A percentile compares a stretch with the other conserved stretches of the same genome.
Conservation (phyloP, 768 basidiomycete species). For the Suillus luteus region DNA sequence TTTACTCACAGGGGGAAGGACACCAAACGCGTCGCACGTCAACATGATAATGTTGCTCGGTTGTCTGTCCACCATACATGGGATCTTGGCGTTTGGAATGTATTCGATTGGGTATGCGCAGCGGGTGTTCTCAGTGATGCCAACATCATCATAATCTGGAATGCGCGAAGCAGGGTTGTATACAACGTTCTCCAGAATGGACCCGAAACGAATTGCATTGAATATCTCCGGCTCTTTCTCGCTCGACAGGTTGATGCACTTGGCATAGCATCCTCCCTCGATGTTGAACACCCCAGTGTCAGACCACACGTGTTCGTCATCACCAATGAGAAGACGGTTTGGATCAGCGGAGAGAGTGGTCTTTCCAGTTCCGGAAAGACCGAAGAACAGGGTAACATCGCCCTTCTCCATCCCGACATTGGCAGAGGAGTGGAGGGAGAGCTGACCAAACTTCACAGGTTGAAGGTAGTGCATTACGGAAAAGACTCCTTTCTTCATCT, state of each 20-base stretch:
- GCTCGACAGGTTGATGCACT: constrained; percentile 93
- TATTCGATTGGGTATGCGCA: constrained; percentile 99
- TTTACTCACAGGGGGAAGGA: constrained; percentile 93
- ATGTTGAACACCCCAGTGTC: constrained; percentile 99
- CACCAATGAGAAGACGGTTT: constrained; percentile 90
- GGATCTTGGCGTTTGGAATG: constrained; percentile 94
- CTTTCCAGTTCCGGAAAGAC: constrained; percentile 97
- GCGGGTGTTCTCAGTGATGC: constrained; percentile 99
- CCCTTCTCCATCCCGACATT: constrained; percentile 88
- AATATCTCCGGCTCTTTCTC: constrained; percentile 99
- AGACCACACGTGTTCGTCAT: constrained; percentile 99
- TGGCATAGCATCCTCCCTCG: constrained; percentile 99
- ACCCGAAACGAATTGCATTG: constrained; percentile 92
- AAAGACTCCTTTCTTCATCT: constrained; percentile 99
- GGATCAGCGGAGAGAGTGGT: constrained; percentile 98
- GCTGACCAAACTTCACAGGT: constrained; percentile 97
- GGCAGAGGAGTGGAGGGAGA: constrained; percentile 96
- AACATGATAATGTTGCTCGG: constrained; percentile 96
- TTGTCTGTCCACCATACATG: constrained; percentile 83
- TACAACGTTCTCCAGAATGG: constrained; percentile 98
- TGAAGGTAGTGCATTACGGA: constrained; percentile 99
- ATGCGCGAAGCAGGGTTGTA: constrained; percentile 81
- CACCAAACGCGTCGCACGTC: constrained; percentile 98
- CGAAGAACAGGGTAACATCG: constrained; percentile 99
- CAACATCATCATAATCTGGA: constrained; percentile 94